A percentile compares a stretch with the other conserved stretches of the same genome.
These are phyloP conservation scores for Herpetomonas samuelpessoai DNA, from an alignment of 208 protist species.

Conservation along the genomic window DNA sequence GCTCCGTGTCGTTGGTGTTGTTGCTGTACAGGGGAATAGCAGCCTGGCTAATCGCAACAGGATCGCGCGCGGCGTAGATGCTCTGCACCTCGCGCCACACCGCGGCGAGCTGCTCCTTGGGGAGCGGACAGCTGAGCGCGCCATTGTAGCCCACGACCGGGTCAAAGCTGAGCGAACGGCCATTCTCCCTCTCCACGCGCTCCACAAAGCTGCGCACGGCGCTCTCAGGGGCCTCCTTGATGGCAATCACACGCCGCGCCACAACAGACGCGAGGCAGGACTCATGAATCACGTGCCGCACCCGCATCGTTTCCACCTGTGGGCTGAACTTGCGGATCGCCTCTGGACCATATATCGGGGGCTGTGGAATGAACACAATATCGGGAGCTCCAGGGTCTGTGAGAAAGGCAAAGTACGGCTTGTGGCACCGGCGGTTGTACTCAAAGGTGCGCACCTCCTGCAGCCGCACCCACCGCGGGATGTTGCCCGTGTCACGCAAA, in stretches of 20 bases:
- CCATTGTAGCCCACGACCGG: slow-evolving; percentile 17
- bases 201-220: slow-evolving; percentile 24
- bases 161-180: slow-evolving; percentile 21
- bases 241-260: slow-evolving; percentile 42
- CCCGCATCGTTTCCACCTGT: slow-evolving; percentile 23
- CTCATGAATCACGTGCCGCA: slow-evolving; percentile 43
- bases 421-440: slow-evolving; percentile 38
- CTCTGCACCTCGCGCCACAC: slow-evolving; percentile 38
- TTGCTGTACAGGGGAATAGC: slow-evolving; percentile 37
- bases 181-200: slow-evolving; percentile 6
- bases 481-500: slow-evolving; percentile 48
- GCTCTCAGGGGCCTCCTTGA: slow-evolving; percentile 12
- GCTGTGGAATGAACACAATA: slow-evolving; percentile 61
- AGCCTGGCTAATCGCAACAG: slow-evolving; percentile 11
- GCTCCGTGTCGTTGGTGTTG: slow-evolving; percentile 14
- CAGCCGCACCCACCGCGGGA: slow-evolving; percentile 57
- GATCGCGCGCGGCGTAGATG: slow-evolving; percentile 20
- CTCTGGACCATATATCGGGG: slow-evolving; percentile 38
- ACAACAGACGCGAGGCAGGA: slow-evolving; percentile 48
- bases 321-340: slow-evolving; percentile 40
- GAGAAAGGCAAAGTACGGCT: slow-evolving; percentile 51
- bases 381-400: slow-evolving; percentile 48
- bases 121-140: slow-evolving; percentile 25
- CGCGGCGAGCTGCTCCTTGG: slow-evolving; percentile 37
- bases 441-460: slow-evolving; percentile 48